Conservation (phyloP, 441 rosid genomes). For the Mallotus repandus region DNA sequence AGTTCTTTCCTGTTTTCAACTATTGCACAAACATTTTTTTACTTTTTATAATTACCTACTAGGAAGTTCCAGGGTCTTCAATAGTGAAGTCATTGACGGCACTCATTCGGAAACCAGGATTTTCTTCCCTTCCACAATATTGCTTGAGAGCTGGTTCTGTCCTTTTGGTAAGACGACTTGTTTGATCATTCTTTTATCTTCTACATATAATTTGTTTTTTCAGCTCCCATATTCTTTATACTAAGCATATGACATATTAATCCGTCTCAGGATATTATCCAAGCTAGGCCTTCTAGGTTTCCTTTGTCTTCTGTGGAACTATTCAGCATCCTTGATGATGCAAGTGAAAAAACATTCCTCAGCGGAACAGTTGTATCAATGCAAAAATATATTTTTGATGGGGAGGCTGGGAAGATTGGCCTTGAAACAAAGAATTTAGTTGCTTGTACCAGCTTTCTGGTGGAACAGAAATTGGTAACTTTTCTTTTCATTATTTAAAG, state of each 20-base stretch:
- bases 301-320: constrained; percentile 73
- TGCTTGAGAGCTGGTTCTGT: constrained; percentile 76
- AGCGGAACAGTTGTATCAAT: constrained; percentile 63
- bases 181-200: constrained; percentile 11
- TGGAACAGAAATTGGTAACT: constrained; percentile 86
- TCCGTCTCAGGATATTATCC: constrained; percentile 74
- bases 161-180: constrained; percentile 59
- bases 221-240: constrained; percentile 3
- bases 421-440: constrained; percentile 81
- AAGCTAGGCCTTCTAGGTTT: constrained; percentile 60
- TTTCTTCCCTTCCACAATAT: constrained; percentile 67
- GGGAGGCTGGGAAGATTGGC: constrained; percentile 76
- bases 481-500: constrained; percentile 12
- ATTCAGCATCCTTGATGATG: constrained; percentile 85
- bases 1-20: not conserved
- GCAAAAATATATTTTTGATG: constrained; percentile 88
- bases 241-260: constrained; percentile 14
- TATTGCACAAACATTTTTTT: constrained; percentile 16
- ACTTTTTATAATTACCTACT: constrained; percentile 20
- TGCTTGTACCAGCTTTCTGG: constrained; percentile 80
- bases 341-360: constrained; percentile 90
- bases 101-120: constrained; percentile 61
- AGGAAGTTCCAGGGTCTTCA: constrained; percentile 75
- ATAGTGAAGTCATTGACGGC: constrained; percentile 58
- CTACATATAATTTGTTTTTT: constrained; percentile 1